Evolutionary conservation across 1,139 yeast species (phyloP).

Genomic region (Sugiyamaella neomexicana): DNA sequence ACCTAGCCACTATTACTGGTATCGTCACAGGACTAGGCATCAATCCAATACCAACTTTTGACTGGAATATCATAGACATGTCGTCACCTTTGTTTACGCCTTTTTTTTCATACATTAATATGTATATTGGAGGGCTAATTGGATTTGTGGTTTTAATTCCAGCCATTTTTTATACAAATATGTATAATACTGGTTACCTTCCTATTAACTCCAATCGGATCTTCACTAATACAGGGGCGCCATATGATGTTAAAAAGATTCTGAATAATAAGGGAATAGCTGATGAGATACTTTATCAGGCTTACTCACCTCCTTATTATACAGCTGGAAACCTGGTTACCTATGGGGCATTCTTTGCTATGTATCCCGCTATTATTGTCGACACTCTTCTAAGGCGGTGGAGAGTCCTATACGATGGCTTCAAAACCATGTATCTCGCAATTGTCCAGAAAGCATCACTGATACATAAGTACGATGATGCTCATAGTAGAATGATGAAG

Average conservation of each 20-base stretch:
- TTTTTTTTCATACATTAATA: conserved; percentile 43
- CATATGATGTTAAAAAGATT: conserved; percentile 46
- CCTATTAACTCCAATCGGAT: conserved; percentile 54
- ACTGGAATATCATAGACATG: conserved; percentile 48
- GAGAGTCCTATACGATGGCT: conserved; percentile 31
- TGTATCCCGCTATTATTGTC: conserved; percentile 57
- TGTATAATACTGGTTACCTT: conserved; percentile 51
- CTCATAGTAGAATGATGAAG: conserved; percentile 58
- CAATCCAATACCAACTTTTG: conserved; percentile 55
- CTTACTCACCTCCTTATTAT: conserved; percentile 55
- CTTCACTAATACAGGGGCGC: conserved; percentile 50
- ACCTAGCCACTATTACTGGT: conserved; percentile 59
- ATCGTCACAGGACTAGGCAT: conserved; percentile 54
- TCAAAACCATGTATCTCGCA: conserved; percentile 14
- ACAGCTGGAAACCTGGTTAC: conserved; percentile 56
- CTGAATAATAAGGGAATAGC: conserved; percentile 40
- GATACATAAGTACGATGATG: conserved; percentile 44
- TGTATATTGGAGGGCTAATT: conserved; percentile 18
- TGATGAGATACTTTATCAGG: conserved; percentile 37
- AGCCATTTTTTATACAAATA: conserved; percentile 43
- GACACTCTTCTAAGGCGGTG: conserved; percentile 42
- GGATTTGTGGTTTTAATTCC: conserved; percentile 19
- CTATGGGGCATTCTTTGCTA: conserved; percentile 58
- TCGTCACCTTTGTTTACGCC: conserved; percentile 42
- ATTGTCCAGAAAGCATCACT: conserved; percentile 15